These are phyloP conservation scores for Xeromyces bisporus DNA, from an alignment of 495 filamentous ascomycete genomes.

Conservation along the genomic window DNA sequence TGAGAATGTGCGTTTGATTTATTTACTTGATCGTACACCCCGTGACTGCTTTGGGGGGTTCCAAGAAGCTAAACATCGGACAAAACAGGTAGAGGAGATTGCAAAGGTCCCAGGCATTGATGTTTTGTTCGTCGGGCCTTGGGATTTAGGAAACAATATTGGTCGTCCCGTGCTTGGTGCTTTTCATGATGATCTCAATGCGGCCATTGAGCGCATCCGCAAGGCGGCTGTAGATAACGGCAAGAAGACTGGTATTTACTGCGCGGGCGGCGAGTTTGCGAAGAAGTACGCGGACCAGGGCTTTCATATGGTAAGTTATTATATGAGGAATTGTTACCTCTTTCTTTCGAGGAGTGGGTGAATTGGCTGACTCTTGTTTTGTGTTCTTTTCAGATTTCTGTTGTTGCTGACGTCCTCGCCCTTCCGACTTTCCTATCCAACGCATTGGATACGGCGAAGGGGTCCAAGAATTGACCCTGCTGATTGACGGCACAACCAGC, in stretches of 20 bases:
- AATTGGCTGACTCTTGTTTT: background rate
- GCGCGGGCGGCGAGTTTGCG: conserved; percentile 44
- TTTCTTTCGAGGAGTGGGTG: too few species aligned
- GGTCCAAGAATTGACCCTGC: conserved; percentile 16
- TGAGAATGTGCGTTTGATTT: conserved; percentile 20
- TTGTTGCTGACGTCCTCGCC: conserved; percentile 39
- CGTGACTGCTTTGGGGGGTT: too few species aligned
- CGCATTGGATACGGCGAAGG: conserved; percentile 21
- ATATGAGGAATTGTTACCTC: background rate
- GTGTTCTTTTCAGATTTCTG: conserved; percentile 16
- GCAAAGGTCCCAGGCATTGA: conserved; percentile 54
- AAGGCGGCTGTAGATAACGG: conserved; percentile 42
- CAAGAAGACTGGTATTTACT: conserved; percentile 60
- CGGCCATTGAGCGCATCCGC: conserved; percentile 45
- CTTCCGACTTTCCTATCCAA: conserved; percentile 20
- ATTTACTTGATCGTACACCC: too few species aligned
- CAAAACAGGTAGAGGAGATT: conserved; percentile 57
- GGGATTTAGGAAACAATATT: conserved; percentile 44
- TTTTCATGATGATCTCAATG: conserved; percentile 46
- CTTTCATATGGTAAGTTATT: conserved; percentile 46
- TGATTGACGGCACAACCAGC: conserved; percentile 1
- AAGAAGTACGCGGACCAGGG: conserved; percentile 46
- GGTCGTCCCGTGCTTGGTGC: conserved; percentile 48
- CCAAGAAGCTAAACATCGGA: too few species aligned
- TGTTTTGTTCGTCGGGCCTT: conserved; percentile 63